Base-by-base conservation (phyloP, 192 early-diverging fungal genomes). In the Podila horticola region DNA sequence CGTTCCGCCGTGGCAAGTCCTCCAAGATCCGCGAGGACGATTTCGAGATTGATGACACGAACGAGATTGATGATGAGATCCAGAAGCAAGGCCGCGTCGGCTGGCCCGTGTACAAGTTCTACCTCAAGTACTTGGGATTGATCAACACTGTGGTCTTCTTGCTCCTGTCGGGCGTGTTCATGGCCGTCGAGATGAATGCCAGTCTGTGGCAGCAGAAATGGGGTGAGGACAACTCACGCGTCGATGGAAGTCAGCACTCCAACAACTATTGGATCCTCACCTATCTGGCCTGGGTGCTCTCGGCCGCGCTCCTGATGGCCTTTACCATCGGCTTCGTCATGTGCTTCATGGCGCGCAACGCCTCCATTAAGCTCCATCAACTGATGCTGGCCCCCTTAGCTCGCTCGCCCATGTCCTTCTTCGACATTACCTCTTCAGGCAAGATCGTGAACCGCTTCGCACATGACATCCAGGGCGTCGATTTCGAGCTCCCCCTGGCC, bases 371-470 rank as follows among this genome's bases (percentile, higher is more conserved):
- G 13, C 77, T 90, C 4, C 94, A 95, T 64, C 59, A 72, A 8
- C 48, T 74, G 34, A 90, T 94, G 87, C 85, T 93, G 55, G 52
- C 84, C 13, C 88, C 86, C 30, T 82, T 92, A 45, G 36, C 92
- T 8, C 86, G 83, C 45, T 76, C 86, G 10, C 86, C 86, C 10
- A 84, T 84, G 79, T 45, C 52, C 33, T 88, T 83, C 66, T 88
- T 88, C 72, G 64, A 65, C 17, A 41, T 65, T 2, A 65, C 64
- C 64, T 65, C 64, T 28, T 65, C 64, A 3, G 93, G 94, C 62
- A 89, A 93, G 31, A 87, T 95, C 67, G 66, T 93, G 34, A 97
- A 95, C 84, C 84, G 96, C 19, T 95, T 94, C 72, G 86, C 92
- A 24, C 89, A 92, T 34, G 93, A 97, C 74, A 90, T 96, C 72